Base-by-base conservation (phyloP, 805 yeast species). In the Lipomyces oligophaga region DNA sequence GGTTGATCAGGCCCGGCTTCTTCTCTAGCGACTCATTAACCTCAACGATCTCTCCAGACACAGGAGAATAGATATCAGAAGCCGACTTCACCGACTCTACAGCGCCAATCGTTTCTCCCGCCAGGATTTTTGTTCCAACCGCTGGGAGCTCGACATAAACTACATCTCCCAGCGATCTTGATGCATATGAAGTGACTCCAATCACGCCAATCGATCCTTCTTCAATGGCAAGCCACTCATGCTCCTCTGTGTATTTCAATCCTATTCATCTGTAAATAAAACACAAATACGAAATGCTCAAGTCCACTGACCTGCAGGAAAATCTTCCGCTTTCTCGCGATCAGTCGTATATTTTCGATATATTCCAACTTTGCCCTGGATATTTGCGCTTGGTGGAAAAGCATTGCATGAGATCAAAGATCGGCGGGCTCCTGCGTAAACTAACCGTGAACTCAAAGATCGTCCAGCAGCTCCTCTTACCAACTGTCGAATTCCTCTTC, bases 71-170 rank as follows among this genome's bases (percentile, higher is more conserved):
- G 54, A 93, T 83, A 63, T 93, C 98, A 56, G 86, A 78, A 22
- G 98, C 97, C 38, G 89, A 79, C 70, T 93, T 93, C 61, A 93
- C 98, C 34, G 88, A 78, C 69, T 93, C 98, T 33, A 93, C 94
- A 26, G 95, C 84, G 5, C 97, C 97, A 63, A 93, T 72, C 11
- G 90, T 72, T 54, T 87, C 97, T 41, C 95, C 94, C 39, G 75
- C 74, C 47, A 72, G 80, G 46, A 82, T 73, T 25, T 63, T 70
- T 33, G 74, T 76, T 33, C 81, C 85, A 32, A 76, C 77, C 58
- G 82, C 89, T 38, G 95, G 95, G 58, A 90, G 74, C 69, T 93
- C 98, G 49, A 89, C 83, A 65, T 75, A 93, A 3, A 97, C 94
- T 46, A 95, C 94, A 68, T 93, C 98, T 36, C 98, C 98, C 52